Evolutionary conservation across 306 rosid genomes (phyloP).

Genomic region (Prunus padus): DNA sequence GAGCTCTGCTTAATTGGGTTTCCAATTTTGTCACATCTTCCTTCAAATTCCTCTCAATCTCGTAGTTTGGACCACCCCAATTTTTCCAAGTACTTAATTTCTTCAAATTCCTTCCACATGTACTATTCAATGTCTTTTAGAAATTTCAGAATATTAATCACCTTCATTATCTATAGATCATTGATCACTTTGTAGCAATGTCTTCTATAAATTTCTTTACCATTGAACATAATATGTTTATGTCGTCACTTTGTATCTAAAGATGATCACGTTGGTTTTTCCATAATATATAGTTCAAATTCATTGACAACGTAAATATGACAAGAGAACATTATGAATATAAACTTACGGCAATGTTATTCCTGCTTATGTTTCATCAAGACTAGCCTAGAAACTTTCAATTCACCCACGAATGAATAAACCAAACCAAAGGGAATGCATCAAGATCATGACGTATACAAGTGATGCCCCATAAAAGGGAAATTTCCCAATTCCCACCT

Average conservation of each 20-base stretch:
- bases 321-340: no score
- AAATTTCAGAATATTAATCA: neutral
- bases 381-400: no score
- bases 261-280: neutral
- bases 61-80: neutral
- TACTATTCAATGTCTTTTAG: neutral
- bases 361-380: no score
- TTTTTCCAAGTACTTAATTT: neutral
- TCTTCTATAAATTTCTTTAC: no score
- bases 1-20: neutral
- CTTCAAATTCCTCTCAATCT: neutral
- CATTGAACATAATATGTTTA: neutral
- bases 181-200: no score
- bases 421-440: neutral
- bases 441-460: neutral
- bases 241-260: no score
- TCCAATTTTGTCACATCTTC: conserved; percentile 8
- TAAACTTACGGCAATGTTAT: no score
- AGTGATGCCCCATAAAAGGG: neutral
- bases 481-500: neutral
- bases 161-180: neutral
- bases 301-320: neutral
- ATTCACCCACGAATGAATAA: neutral
- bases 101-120: neutral
- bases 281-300: no score